Percentiles rank a stretch among this genome's conserved stretches.
Conservation (phyloP, 371 early-diverging fungal genomes). For the Mortierella sp. region DNA sequence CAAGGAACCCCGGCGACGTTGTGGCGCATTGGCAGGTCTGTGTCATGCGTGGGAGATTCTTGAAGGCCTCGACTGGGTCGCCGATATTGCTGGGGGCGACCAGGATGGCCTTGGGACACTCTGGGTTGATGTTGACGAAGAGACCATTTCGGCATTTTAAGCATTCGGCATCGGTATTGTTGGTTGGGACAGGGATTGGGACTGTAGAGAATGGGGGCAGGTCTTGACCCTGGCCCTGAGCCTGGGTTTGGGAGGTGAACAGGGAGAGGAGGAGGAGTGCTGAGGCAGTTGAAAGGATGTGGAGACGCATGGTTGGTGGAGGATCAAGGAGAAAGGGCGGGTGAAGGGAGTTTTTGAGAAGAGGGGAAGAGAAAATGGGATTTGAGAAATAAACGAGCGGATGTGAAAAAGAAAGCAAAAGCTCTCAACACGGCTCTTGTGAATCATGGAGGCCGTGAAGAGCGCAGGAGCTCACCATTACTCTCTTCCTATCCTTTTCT, state of each 20-base stretch:
- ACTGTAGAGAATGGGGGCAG: no score
- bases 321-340: background rate
- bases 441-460: no score
- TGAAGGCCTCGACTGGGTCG: background rate
- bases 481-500: no score
- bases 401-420: no score
- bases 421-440: no score
- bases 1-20: no score
- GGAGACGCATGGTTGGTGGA: background rate
- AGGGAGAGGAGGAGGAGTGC: background rate
- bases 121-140: background rate
- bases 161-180: background rate
- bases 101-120: background rate
- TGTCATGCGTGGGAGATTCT: background rate
- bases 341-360: background rate
- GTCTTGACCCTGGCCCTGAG: background rate
- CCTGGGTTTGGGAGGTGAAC: background rate
- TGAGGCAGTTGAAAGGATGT: background rate
- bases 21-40: no score
- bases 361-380: background rate
- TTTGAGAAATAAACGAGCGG: no score
- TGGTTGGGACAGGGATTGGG: background rate
- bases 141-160: background rate
- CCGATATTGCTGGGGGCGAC: background rate
- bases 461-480: no score